phyloP scores from a whole-genome alignment of 768 basidiomycete genomes.

The Lentinula detonsa region DNA sequence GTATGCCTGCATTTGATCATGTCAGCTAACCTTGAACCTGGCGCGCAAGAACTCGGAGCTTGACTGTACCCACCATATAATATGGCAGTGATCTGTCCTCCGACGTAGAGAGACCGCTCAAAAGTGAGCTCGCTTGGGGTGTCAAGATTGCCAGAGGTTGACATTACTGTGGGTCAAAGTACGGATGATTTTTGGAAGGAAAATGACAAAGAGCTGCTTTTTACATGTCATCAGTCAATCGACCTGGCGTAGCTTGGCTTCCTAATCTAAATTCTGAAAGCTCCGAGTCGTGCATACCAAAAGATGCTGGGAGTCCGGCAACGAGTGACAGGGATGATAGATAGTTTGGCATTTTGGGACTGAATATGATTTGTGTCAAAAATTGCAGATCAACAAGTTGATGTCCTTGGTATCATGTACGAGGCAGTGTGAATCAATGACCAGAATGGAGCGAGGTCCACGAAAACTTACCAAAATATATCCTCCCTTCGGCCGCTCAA shows the following conservation, averaged over 20 bases:
- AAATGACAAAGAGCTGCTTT: neutral
- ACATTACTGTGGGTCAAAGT: neutral
- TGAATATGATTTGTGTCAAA: neutral
- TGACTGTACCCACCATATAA: conserved; percentile 14
- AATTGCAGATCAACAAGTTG: neutral
- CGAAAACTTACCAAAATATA: neutral
- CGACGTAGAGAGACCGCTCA: conserved; percentile 15
- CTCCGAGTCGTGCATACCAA: neutral
- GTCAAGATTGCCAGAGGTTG: neutral
- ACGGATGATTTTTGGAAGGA: neutral
- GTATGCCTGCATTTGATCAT: conserved; percentile 1
- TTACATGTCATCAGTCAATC: conserved; percentile 1
- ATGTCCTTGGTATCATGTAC: neutral
- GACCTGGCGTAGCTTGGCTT: neutral
- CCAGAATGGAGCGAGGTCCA: neutral
- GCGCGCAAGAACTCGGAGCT: neutral
- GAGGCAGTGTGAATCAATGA: neutral
- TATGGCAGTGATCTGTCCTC: conserved; percentile 16
- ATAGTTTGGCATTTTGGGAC: neutral
- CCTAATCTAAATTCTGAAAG: neutral
- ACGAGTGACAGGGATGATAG: neutral
- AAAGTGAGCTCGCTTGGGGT: conserved; percentile 7
- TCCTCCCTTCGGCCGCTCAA: neutral
- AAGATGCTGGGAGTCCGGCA: neutral
- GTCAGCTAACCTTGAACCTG: neutral